Evolutionary conservation across 2,329 filamentous ascomycete genomes (phyloP).

Genomic region (Verticillium isaacii): DNA sequence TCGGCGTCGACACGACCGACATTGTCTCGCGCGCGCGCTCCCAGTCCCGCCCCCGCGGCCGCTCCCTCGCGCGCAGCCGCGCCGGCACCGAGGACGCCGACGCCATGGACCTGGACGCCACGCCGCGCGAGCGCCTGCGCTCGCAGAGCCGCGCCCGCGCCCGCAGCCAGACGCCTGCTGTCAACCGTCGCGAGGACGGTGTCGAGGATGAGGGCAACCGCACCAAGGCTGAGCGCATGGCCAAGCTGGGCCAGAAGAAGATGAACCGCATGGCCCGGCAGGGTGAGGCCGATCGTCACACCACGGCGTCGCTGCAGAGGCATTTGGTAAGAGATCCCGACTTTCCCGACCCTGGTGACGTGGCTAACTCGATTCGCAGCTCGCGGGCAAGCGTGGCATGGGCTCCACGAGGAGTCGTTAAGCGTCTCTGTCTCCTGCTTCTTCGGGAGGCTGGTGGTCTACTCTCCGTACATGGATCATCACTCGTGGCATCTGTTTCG

Average conservation of each 20-base stretch:
- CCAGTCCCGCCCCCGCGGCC: constrained; percentile 64
- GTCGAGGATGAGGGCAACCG: constrained; percentile 63
- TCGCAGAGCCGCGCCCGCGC: constrained; percentile 66
- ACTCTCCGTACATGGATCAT: background rate
- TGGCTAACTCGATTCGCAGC: constrained; percentile 37
- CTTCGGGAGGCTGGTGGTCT: background rate
- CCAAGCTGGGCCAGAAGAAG: constrained; percentile 92
- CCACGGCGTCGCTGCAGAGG: constrained; percentile 74
- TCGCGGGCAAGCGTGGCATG: constrained; percentile 87
- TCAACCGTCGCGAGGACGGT: constrained; percentile 71
- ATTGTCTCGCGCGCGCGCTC: constrained; percentile 69
- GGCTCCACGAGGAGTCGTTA: constrained; percentile 78
- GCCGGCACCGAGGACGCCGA: constrained; percentile 60
- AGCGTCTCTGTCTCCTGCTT: constrained; percentile 13
- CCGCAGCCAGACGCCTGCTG: constrained; percentile 34
- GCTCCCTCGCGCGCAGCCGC: constrained; percentile 60
- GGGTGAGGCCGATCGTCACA: constrained; percentile 94
- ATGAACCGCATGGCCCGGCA: constrained; percentile 98
- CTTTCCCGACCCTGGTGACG: background rate
- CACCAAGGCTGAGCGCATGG: constrained; percentile 77
- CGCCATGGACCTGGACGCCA: constrained; percentile 69
- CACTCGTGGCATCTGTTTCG: background rate
- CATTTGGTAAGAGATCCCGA: constrained; percentile 67
- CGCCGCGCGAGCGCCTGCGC: constrained; percentile 55
- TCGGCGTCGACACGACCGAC: constrained; percentile 78